Evolutionary conservation across 2,329 filamentous ascomycete genomes (phyloP).

Genomic region (Monosporascus sp.): DNA sequence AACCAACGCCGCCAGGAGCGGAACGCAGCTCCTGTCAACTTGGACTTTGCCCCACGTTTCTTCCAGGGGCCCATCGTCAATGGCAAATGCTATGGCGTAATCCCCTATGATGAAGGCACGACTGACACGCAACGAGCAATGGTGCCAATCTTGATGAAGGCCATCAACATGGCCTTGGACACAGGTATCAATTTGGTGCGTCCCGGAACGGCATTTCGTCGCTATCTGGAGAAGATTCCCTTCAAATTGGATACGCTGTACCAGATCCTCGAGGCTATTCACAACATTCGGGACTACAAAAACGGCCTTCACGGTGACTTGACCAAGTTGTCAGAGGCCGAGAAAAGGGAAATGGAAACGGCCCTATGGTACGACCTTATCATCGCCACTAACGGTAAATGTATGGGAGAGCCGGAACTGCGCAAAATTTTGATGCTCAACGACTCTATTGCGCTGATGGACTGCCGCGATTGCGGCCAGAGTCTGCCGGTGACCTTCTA

Average conservation of each 20-base stretch:
- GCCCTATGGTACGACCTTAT: background rate
- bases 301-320: background rate
- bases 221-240: slow-evolving; percentile 22
- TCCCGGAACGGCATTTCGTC: slow-evolving; percentile 18
- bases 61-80: slow-evolving; percentile 10
- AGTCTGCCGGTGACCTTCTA: background rate
- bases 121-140: slow-evolving; percentile 13
- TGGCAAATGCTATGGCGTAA: slow-evolving; percentile 13
- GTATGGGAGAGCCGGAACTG: background rate
- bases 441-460: background rate
- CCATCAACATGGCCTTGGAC: slow-evolving; percentile 8
- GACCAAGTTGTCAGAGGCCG: background rate
- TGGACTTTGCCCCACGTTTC: slow-evolving; percentile 9
- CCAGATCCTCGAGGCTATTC: slow-evolving; percentile 14
- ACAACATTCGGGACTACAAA: slow-evolving; percentile 10
- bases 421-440: background rate
- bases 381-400: background rate
- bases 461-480: background rate
- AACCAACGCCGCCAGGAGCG: slow-evolving; percentile 8
- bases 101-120: slow-evolving; percentile 12
- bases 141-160: slow-evolving; percentile 6
- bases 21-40: slow-evolving; percentile 18
- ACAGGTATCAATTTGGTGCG: slow-evolving; percentile 17
- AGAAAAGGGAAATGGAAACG: background rate
- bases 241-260: slow-evolving; percentile 10